A percentile compares a stretch with the other conserved stretches of the same genome.
These are phyloP conservation scores for Rhinocladiella similis DNA, from an alignment of 2,329 filamentous ascomycete species.

Conservation along the genomic window DNA sequence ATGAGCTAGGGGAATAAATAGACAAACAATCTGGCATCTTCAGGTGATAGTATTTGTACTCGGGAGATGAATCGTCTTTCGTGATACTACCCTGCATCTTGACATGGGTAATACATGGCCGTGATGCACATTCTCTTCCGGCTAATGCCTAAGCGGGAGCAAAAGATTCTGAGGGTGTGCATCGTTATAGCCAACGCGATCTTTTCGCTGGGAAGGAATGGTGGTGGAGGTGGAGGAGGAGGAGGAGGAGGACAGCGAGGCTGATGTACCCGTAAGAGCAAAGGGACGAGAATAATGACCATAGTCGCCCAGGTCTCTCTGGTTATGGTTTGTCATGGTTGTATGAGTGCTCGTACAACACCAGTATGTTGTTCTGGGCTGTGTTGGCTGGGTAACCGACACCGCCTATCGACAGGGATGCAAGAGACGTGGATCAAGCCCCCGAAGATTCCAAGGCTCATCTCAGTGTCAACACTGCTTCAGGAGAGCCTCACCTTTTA, in stretches of 20 bases:
- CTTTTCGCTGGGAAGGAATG: conserved; percentile 15
- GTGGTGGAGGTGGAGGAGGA: conserved; percentile 4
- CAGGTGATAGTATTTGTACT: neutral
- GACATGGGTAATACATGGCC: neutral
- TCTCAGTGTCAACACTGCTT: conserved; percentile 15
- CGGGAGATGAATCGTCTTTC: neutral
- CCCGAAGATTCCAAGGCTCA: neutral
- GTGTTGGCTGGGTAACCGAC: conserved; percentile 19
- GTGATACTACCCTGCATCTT: too few relatives aligned
- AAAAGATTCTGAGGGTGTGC: conserved; percentile 17
- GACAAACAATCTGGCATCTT: too few relatives aligned
- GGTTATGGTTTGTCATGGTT: neutral
- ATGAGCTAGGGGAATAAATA: neutral
- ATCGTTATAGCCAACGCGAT: conserved; percentile 19
- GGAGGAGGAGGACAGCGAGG: conserved; percentile 1
- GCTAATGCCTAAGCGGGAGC: conserved; percentile 19
- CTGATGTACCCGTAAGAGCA: neutral
- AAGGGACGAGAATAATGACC: neutral
- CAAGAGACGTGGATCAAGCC: conserved; percentile 2
- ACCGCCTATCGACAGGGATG: neutral
- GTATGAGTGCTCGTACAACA: too few relatives aligned
- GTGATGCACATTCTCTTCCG: conserved; percentile 18
- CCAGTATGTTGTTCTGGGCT: neutral
- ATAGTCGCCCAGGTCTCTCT: neutral
- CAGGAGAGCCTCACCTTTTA: conserved; percentile 17